Evolutionary conservation across 2,329 filamentous ascomycete species (phyloP), one percentile per base, ranked within the genome.

Genomic region (Whalleya microplaca): DNA sequence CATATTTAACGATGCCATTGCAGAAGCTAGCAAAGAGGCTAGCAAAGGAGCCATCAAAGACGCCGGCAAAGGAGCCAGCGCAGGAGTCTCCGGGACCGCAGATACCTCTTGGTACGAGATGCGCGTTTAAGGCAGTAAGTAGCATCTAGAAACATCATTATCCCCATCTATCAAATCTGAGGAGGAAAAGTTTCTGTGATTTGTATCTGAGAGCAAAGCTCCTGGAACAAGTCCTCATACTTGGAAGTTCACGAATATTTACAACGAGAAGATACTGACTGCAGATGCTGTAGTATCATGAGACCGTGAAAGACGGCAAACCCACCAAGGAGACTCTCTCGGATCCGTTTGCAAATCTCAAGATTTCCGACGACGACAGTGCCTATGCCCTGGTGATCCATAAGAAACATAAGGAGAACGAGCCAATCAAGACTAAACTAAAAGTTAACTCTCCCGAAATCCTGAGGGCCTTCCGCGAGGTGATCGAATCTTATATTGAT

Each of bases 361-460:
- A 9, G 23, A 9, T 4, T 23, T 32, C 40, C 27, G 59, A 50
- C 50, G 48, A 67, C 20, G 67, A 71, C 47, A 58, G 52, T 20
- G 19, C 55, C 45, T 66, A 66, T 41, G 68, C 68, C 23, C 49
- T 70, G 14, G 63, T 69, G 8, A 66, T 70, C 51, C 60, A 57
- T 23, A 59, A 58, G 29, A 54, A 54, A 9, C 66, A 62, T 47
- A 21, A 61, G 32, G 48, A 64, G 10, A 55, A 62, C 4, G 41
- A 50, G 19, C 60, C 58, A 27, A 60, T 60, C 55, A 59, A 57
- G 43, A 65, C 59, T 19, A 63, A 43, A 1, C 51, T 70, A 41
- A 59, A 60, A 10, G 48, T 71, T 44, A 70, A 70, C 56, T 72
- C 69, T 5, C 65, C 67, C 0, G 48, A 65, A 12, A 63, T 72